Evolutionary conservation across 441 rosid species (phyloP).

Genomic region (Bruguiera hainesii): DNA sequence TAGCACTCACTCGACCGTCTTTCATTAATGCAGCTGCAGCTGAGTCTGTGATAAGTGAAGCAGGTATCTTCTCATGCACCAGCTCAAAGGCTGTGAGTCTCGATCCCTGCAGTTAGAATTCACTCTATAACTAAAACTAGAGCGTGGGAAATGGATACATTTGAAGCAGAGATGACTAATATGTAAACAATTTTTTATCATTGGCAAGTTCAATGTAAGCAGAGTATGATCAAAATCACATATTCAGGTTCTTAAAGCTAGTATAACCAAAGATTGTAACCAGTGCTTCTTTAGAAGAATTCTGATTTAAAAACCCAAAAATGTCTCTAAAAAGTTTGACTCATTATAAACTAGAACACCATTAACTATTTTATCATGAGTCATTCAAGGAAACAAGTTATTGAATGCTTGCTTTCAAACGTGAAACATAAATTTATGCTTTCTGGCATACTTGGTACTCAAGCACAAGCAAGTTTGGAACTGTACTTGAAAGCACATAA

Average conservation of each 20-base stretch:
- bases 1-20: slow-evolving; percentile 67
- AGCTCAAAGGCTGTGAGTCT: slow-evolving; percentile 91
- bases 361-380: no score
- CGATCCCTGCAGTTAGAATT: slow-evolving; percentile 57
- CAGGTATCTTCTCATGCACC: slow-evolving; percentile 83
- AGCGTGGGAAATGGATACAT: neutral
- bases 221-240: neutral
- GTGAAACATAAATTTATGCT: no score
- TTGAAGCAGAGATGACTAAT: neutral
- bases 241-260: neutral
- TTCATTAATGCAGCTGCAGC: slow-evolving; percentile 94
- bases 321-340: no score
- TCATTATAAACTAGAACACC: no score
- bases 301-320: no score
- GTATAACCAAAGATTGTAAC: neutral
- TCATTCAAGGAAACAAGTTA: no score
- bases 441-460: neutral
- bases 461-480: neutral
- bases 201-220: neutral
- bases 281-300: no score
- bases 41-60: slow-evolving; percentile 85
- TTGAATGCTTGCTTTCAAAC: no score
- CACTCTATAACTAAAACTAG: neutral
- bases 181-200: neutral
- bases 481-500: neutral